phyloP scores from a whole-genome alignment of 129 eudicot species.

The Tagetes erecta region DNA sequence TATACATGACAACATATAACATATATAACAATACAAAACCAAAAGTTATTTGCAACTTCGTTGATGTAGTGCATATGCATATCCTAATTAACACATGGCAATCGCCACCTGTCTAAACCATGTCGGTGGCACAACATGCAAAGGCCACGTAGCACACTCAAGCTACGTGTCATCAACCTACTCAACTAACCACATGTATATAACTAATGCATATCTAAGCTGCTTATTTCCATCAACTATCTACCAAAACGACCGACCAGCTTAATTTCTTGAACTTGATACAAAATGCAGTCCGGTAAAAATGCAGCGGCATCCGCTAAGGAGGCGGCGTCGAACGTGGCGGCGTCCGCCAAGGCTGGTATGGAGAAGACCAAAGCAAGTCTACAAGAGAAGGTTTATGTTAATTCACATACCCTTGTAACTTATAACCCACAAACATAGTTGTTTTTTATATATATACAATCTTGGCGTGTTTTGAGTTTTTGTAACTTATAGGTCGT shows the following conservation, averaged over 20 bases:
- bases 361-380: conserved; percentile 66
- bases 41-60: background rate
- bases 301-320: conserved; percentile 35
- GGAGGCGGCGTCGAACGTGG: conserved; percentile 47
- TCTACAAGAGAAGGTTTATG: conserved; percentile 56
- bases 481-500: too few species aligned
- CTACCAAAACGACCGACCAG: background rate
- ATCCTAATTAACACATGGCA: background rate
- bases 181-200: conserved; percentile 16
- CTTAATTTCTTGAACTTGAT: background rate
- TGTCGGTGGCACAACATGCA: background rate
- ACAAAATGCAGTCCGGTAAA: conserved; percentile 47
- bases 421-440: too few species aligned
- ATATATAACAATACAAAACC: background rate
- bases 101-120: background rate
- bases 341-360: conserved; percentile 56
- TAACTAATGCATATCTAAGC: background rate
- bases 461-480: too few species aligned
- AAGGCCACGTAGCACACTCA: conserved; percentile 20
- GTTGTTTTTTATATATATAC: too few species aligned
- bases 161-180: conserved; percentile 16
- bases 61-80: background rate
- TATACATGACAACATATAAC: too few species aligned
- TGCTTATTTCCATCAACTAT: background rate
- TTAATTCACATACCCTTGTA: too few species aligned